phyloP scores from a whole-genome alignment of 805 yeast species.

The Candida nonsorbophila region DNA sequence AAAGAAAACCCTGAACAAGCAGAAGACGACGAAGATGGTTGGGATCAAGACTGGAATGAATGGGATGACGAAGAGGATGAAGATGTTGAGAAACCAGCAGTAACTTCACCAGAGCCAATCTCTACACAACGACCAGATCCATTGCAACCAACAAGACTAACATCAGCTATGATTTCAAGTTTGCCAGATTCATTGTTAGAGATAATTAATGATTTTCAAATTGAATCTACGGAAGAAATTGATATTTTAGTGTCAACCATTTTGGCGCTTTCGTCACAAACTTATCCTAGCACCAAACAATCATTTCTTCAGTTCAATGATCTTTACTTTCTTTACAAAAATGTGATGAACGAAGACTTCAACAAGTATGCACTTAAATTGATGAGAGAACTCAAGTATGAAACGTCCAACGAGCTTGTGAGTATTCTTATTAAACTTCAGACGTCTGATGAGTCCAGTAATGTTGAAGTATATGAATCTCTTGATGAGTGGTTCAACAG shows the following conservation, averaged over 20 bases:
- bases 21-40: slow-evolving; percentile 9
- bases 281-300: slow-evolving; percentile 25
- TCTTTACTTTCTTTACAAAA: slow-evolving; percentile 17
- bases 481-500: slow-evolving; percentile 15
- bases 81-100: slow-evolving; percentile 1
- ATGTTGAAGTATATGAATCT: slow-evolving; percentile 3
- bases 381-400: slow-evolving; percentile 2
- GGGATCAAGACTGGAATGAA: slow-evolving; percentile 8
- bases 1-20: slow-evolving; percentile 1
- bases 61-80: slow-evolving; percentile 17
- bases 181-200: slow-evolving; percentile 16
- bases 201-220: slow-evolving; percentile 16
- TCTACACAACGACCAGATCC: background rate
- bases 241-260: slow-evolving; percentile 20
- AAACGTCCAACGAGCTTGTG: slow-evolving; percentile 4
- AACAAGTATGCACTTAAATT: slow-evolving; percentile 3
- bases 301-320: slow-evolving; percentile 35
- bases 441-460: slow-evolving; percentile 3
- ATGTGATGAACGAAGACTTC: slow-evolving; percentile 5
- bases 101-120: background rate
- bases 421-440: slow-evolving; percentile 5
- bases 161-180: slow-evolving; percentile 13
- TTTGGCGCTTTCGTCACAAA: slow-evolving; percentile 22
- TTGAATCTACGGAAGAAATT: slow-evolving; percentile 12
- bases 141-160: slow-evolving; percentile 15